Conservation (phyloP, 148 eudicot species). For the Rhododendron henanense region DNA sequence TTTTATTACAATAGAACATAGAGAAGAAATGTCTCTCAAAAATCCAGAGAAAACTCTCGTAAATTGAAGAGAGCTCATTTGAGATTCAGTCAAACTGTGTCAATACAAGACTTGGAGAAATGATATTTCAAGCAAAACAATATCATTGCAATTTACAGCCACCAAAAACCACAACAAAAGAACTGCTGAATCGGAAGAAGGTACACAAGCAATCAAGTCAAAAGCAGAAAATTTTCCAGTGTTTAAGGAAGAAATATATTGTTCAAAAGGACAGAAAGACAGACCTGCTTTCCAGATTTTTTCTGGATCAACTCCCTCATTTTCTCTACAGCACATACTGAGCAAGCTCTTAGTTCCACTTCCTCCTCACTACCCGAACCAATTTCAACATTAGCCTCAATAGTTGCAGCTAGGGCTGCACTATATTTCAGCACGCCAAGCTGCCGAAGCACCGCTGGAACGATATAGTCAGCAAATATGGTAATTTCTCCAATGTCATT, state of each 20-base stretch:
- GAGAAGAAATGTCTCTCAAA: not conserved
- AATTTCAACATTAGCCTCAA: conserved; percentile 50
- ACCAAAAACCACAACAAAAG: not conserved
- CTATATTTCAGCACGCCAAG: conserved; percentile 72
- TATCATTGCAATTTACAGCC: not conserved
- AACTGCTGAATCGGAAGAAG: not conserved
- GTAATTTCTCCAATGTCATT: conserved; percentile 64
- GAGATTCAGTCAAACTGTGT: not conserved
- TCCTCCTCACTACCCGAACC: conserved; percentile 79
- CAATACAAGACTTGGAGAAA: not conserved
- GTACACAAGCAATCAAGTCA: not conserved
- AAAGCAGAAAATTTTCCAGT: not conserved
- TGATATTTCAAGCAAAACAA: not conserved
- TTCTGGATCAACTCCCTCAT: conserved; percentile 57
- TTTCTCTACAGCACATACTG: conserved; percentile 73
- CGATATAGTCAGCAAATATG: conserved; percentile 86
- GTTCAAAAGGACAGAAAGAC: conserved; percentile 6
- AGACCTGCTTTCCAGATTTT: conserved; percentile 67
- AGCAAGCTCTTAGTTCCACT: conserved; percentile 76
- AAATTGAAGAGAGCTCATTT: not conserved
- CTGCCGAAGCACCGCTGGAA: conserved; percentile 77
- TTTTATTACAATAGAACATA: not conserved
- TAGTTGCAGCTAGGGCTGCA: conserved; percentile 41
- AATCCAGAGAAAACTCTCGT: not conserved
- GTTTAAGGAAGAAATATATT: not conserved